Conservation (phyloP, 2,329 filamentous ascomycete species). For the Thelonectria blattea region DNA sequence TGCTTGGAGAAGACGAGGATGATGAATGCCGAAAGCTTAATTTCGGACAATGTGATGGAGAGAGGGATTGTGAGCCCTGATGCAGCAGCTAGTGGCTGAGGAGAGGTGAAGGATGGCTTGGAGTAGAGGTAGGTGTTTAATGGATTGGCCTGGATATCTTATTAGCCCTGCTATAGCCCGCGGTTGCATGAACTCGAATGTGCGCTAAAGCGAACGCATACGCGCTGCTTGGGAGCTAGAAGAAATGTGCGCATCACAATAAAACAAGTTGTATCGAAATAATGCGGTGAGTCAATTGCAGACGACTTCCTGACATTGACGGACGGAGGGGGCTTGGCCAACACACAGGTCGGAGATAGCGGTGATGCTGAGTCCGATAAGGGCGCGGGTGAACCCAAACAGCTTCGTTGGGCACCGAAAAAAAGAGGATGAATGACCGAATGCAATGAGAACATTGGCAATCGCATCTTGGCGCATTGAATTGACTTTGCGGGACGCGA, state of each 20-base stretch:
- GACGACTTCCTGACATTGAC: constrained; percentile 5
- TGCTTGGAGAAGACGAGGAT: constrained; percentile 97
- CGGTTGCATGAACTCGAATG: constrained; percentile 30
- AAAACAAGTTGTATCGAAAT: constrained; percentile 21
- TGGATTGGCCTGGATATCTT: constrained; percentile 77
- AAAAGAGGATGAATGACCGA: background rate
- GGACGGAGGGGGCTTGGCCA: constrained; percentile 8
- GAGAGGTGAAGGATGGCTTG: constrained; percentile 90
- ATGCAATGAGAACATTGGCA: background rate
- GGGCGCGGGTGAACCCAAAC: constrained; percentile 3
- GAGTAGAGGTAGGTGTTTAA: constrained; percentile 94
- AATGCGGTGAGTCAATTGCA: constrained; percentile 12
- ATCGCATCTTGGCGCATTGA: constrained; percentile 1
- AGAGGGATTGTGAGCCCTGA: constrained; percentile 96
- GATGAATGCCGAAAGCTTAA: constrained; percentile 95
- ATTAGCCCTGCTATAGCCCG: constrained; percentile 53
- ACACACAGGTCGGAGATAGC: constrained; percentile 5
- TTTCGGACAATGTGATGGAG: constrained; percentile 94
- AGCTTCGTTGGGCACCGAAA: background rate
- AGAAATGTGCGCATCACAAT: constrained; percentile 24
- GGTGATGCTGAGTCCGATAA: background rate
- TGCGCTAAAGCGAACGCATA: constrained; percentile 16
- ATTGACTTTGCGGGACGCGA: constrained; percentile 6
- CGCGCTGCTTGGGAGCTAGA: constrained; percentile 12
- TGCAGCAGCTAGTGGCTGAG: constrained; percentile 87